Conservation (phyloP, 2,329 filamentous ascomycete species). For the Aspergillus eucalypticola region DNA sequence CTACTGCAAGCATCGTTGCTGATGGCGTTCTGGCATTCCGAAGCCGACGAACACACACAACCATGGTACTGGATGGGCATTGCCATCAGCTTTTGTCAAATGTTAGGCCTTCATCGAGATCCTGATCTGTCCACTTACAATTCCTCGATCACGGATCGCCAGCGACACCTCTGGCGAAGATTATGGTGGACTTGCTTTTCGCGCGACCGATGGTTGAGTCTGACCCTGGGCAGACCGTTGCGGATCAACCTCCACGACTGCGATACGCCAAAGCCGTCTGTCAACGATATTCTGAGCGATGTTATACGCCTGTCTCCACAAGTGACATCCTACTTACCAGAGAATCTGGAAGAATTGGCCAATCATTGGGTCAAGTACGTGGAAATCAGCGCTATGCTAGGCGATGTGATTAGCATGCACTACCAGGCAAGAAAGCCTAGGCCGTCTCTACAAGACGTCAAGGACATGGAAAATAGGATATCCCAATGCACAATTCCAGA, state of each 20-base stretch:
- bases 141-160: constrained; percentile 22
- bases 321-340: constrained; percentile 4
- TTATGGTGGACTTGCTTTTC: constrained; percentile 47
- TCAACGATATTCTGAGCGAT: constrained; percentile 30
- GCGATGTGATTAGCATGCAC: constrained; percentile 26
- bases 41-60: constrained; percentile 44
- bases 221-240: constrained; percentile 43
- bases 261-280: constrained; percentile 34
- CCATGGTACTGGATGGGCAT: constrained; percentile 52
- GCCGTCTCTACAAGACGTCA: constrained; percentile 22
- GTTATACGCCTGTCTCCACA: neutral
- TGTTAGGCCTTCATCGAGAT: constrained; percentile 45
- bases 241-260: constrained; percentile 43
- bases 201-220: constrained; percentile 45
- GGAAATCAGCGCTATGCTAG: constrained; percentile 28
- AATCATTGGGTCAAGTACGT: constrained; percentile 31
- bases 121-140: constrained; percentile 20
- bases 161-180: constrained; percentile 37
- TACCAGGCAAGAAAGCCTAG: constrained; percentile 24
- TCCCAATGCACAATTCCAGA: constrained; percentile 20
- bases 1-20: constrained; percentile 48
- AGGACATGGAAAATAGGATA: constrained; percentile 25
- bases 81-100: constrained; percentile 47
- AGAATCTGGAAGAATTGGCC: constrained; percentile 13
- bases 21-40: constrained; percentile 46